Percentiles rank a stretch among this genome's conserved stretches.
Evolutionary conservation across 305 asterid species (phyloP).

Genomic region (Fraxinus sp.): DNA sequence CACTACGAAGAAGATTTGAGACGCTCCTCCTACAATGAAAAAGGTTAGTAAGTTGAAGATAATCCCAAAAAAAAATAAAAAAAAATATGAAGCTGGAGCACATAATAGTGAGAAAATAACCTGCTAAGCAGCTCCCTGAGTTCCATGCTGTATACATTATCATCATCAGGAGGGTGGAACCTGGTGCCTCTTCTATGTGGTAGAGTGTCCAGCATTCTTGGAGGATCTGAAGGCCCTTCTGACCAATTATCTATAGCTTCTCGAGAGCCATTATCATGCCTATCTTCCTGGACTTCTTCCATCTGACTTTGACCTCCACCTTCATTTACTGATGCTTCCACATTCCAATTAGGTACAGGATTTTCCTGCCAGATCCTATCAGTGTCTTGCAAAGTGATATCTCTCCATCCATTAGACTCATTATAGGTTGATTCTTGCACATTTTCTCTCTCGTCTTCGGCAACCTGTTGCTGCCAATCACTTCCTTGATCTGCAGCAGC

Average conservation of each 20-base stretch:
- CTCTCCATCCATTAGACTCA: constrained; percentile 46
- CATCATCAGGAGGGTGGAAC: constrained; percentile 88
- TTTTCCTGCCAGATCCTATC: constrained; percentile 51
- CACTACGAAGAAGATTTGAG: constrained; percentile 89
- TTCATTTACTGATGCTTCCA: constrained; percentile 43
- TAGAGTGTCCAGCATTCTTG: constrained; percentile 49
- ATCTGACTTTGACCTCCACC: constrained; percentile 42
- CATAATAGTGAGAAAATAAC: constrained; percentile 31
- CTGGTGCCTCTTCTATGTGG: constrained; percentile 55
- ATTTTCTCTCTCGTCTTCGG: constrained; percentile 46
- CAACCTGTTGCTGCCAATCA: constrained; percentile 43
- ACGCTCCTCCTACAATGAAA: constrained; percentile 82
- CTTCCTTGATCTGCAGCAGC: constrained; percentile 41
- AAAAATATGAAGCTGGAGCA: background rate
- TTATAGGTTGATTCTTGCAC: constrained; percentile 34
- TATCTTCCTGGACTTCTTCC: constrained; percentile 52
- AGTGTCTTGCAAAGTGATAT: constrained; percentile 38
- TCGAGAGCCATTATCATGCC: constrained; percentile 59
- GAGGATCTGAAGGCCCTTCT: constrained; percentile 54
- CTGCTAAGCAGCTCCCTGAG: constrained; percentile 95
- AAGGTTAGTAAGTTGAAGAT: constrained; percentile 16
- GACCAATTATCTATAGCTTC: constrained; percentile 81
- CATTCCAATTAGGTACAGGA: constrained; percentile 47
- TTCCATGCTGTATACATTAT: constrained; percentile 87
- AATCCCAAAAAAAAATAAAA: constrained; percentile 2